Evolutionary conservation across 2,329 filamentous ascomycete genomes (phyloP), one percentile per base, ranked within the genome.

Genomic region (Microcyclosporella mali): DNA sequence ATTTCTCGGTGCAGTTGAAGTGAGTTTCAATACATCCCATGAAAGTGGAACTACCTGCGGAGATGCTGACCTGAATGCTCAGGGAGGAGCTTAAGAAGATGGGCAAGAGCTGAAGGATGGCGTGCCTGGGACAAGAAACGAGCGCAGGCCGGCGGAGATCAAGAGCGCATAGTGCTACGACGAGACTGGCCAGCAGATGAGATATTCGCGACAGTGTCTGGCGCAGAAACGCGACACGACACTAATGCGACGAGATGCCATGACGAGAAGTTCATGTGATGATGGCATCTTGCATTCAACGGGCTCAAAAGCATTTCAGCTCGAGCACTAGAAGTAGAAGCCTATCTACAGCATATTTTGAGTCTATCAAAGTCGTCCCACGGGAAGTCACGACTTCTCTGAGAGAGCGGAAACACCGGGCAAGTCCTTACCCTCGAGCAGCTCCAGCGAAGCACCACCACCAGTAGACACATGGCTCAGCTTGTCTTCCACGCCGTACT

Each of bases 401-500:
- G 89, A 95, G 67, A 98, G 81, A 59, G 90, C 90, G 62, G 78
- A 75, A 52, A 98, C 89, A 75, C 92, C 92, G 44, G 92, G 92
- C 63, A 98, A 77, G 54, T 88, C 90, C 80, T 98, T 98, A 70
- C 92, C 92, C 79, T 98, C 92, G 51, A 98, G 81, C 61, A 98
- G 75, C 78, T 98, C 92, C 63, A 98, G 76, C 59, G 84, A 90
- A 56, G 92, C 92, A 72, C 92, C 92, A 63, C 92, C 92, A 58
- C 92, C 92, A 25, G 92, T 98, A 38, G 88, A 95, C 52, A 98
- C 92, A 74, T 98, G 92, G 75, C 88, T 95, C 64, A 97, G 79
- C 81, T 97, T 94, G 70, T 87, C 82, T 78, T 98, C 92, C 51
- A 87, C 90, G 42, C 83, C 83, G 69, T 95, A 98, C 78, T 98